Conservation (phyloP, 148 eudicot species). For the Chenopodium album region DNA sequence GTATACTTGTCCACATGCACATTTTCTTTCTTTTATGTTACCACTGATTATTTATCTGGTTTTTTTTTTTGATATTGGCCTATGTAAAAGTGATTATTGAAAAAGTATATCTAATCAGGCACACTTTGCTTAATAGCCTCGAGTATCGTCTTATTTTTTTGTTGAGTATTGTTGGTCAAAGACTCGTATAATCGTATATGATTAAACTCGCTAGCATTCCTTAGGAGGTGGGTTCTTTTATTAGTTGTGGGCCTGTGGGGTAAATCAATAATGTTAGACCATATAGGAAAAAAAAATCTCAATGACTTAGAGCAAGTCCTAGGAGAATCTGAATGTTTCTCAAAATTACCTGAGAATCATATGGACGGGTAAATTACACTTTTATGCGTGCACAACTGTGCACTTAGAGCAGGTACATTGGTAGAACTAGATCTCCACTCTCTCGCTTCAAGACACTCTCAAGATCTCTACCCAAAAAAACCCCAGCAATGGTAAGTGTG, state of each 20-base stretch:
- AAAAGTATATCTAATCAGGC: too few relatives aligned
- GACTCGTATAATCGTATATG: not conserved
- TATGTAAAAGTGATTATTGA: too few relatives aligned
- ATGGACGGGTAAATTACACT: not conserved
- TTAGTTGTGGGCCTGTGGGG: not conserved
- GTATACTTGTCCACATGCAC: not conserved
- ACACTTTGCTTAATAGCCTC: not conserved
- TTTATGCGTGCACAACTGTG: not conserved
- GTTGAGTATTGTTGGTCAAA: not conserved
- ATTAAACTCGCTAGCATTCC: not conserved
- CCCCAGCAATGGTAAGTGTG: too few relatives aligned
- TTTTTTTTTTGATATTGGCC: too few relatives aligned
- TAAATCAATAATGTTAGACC: not conserved
- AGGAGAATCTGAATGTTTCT: not conserved
- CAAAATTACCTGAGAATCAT: not conserved
- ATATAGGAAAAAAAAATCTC: too few relatives aligned
- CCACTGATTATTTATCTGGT: too few relatives aligned
- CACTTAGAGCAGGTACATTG: too few relatives aligned
- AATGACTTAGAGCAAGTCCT: not conserved
- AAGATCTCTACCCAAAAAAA: too few relatives aligned
- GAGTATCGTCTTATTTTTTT: not conserved
- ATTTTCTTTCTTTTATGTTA: not conserved
- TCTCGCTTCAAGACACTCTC: too few relatives aligned
- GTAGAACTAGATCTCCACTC: too few relatives aligned
- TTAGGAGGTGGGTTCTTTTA: not conserved